Evolutionary conservation across 202 grass and related monocot species (phyloP).

Genomic region (Zizania palustris): DNA sequence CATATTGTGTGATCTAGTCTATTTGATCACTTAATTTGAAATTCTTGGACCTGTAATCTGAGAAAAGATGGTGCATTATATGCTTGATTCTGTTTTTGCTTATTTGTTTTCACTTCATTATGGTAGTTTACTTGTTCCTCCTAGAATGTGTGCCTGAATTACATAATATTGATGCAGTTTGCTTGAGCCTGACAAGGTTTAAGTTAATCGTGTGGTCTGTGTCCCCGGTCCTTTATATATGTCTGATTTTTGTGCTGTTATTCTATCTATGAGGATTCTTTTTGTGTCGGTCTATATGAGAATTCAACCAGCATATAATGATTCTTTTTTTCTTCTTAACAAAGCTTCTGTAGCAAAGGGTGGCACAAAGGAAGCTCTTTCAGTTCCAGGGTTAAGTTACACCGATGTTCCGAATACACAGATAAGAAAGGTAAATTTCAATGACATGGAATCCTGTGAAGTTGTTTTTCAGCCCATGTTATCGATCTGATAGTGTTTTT

Average conservation of each 20-base stretch:
- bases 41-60: not conserved
- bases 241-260: conserved; percentile 22
- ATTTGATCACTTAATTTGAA: not conserved
- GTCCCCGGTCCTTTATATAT: not conserved
- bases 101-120: not conserved
- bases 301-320: conserved; percentile 16
- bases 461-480: not conserved
- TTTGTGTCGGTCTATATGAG: not conserved
- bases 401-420: conserved; percentile 81
- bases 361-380: conserved; percentile 44
- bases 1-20: not conserved
- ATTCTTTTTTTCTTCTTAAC: conserved; percentile 19
- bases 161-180: not conserved
- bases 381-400: conserved; percentile 58
- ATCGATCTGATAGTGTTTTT: conserved; percentile 17
- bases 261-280: not conserved
- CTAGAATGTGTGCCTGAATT: not conserved
- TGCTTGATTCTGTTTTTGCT: not conserved
- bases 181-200: not conserved
- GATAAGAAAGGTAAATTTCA: conserved; percentile 83
- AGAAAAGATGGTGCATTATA: not conserved
- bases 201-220: not conserved
- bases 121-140: not conserved
- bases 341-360: conserved; percentile 65
- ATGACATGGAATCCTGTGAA: not conserved